Conservation (phyloP, 2,329 filamentous ascomycete genomes). For the Neopestalotiopsis clavispora region DNA sequence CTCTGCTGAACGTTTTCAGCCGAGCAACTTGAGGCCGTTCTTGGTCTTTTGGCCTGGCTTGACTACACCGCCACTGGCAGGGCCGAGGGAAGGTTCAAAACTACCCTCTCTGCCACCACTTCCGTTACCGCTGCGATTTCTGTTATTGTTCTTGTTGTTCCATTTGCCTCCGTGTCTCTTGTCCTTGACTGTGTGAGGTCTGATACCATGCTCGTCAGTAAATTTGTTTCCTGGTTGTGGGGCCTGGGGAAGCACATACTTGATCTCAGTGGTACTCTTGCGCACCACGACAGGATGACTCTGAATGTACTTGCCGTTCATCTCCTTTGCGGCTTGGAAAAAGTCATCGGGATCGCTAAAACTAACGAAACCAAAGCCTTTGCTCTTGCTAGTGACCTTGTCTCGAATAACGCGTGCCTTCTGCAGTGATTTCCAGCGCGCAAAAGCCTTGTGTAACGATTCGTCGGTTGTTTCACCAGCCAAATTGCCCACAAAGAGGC, state of each 20-base stretch:
- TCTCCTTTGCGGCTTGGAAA: slow-evolving; percentile 94
- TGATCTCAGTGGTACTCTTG: slow-evolving; percentile 91
- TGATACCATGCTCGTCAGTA: slow-evolving; percentile 10
- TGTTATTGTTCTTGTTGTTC: slow-evolving; percentile 39
- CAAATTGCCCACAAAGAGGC: slow-evolving; percentile 94
- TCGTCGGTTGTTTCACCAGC: slow-evolving; percentile 98
- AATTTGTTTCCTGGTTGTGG: not conserved
- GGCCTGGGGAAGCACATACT: slow-evolving; percentile 36
- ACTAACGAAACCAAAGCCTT: slow-evolving; percentile 95
- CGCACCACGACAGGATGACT: slow-evolving; percentile 90
- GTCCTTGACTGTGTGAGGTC: slow-evolving; percentile 69
- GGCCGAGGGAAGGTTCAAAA: slow-evolving; percentile 58
- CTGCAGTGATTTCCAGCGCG: slow-evolving; percentile 83
- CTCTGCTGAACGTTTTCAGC: slow-evolving; percentile 41
- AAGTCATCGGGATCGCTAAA: slow-evolving; percentile 96
- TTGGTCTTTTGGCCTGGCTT: slow-evolving; percentile 73
- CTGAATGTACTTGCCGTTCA: slow-evolving; percentile 99
- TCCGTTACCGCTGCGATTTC: slow-evolving; percentile 35
- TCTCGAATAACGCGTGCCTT: slow-evolving; percentile 94
- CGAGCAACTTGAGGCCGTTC: slow-evolving; percentile 65
- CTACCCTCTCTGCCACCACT: slow-evolving; percentile 32
- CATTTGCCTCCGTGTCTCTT: slow-evolving; percentile 33
- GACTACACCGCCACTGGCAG: slow-evolving; percentile 57
- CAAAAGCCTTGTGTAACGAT: slow-evolving; percentile 90
- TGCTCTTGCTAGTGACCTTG: slow-evolving; percentile 94